Base-by-base conservation (phyloP, 805 yeast species). In the Candida railenensis region DNA sequence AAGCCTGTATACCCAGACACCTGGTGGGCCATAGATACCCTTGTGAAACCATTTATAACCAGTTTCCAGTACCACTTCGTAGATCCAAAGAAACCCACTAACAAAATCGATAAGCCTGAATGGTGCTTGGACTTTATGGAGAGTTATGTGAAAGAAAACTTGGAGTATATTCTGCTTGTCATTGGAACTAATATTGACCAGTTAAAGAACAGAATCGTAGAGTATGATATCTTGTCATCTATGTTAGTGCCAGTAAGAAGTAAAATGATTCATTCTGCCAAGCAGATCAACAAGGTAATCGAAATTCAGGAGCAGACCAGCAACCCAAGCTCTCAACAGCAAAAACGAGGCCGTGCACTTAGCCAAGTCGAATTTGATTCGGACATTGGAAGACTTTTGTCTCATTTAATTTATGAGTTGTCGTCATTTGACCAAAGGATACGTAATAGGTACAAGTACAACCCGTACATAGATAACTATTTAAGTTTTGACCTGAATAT, bases 81-180 rank as follows among this genome's bases (percentile, higher is more conserved):
- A 42, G 67, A 77, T 3, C 38, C 58, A 1, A 65, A 73, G 22
- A 67, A 62, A 34, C 85, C 82, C 30, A 85, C 91, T 0, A 84
- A 83, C 54, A 75, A 80, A 39, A 56, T 80, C 21, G 82, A 83
- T 47, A 81, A 81, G 55, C 91, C 92, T 1, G 91, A 86, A 57
- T 85, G 89, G 85, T 77, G 82, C 3, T 73, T 85, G 48, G 62
- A 67, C 15, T 85, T 76, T 53, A 57, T 78, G 4, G 76, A 72
- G 48, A 67, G 69, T 12, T 77, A 74, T 49, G 45, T 79, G 16
- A 51, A 56, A 5, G 69, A 66, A 21, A 72, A 79, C 44, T 44
- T 78, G 16, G 56, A 64, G 33, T 61, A 67, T 22, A 62, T 81
- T 34, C 71, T 69, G 30, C 56, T 67, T 28, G 59, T 75, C 2